Evolutionary conservation across 2,329 filamentous ascomycete genomes (phyloP).

Genomic region (Fonsecaea nubica): DNA sequence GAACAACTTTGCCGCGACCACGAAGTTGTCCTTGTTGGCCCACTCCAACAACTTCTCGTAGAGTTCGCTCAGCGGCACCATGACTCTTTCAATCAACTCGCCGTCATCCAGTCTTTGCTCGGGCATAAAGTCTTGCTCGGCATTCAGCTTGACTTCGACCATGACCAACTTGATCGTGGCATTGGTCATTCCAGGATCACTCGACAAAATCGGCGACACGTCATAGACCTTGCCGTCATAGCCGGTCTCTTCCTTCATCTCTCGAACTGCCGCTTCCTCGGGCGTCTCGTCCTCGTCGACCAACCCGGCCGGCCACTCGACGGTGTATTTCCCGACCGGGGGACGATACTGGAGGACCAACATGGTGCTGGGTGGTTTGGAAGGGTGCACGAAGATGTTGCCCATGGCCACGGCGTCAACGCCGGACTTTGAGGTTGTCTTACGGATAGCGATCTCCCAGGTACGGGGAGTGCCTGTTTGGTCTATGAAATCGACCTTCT

Average conservation of each 20-base stretch:
- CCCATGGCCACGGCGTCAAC: slow-evolving; percentile 67
- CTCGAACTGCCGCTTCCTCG: slow-evolving; percentile 62
- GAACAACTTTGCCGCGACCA: slow-evolving; percentile 35
- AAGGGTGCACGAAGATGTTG: slow-evolving; percentile 58
- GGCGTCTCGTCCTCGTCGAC: slow-evolving; percentile 64
- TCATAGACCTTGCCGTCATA: slow-evolving; percentile 62
- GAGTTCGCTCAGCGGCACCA: slow-evolving; percentile 63
- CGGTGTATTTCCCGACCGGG: slow-evolving; percentile 63
- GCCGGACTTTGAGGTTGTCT: slow-evolving; percentile 62
- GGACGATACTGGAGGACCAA: slow-evolving; percentile 64
- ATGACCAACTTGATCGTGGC: slow-evolving; percentile 68
- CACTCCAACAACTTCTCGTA: slow-evolving; percentile 56
- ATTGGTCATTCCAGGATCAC: slow-evolving; percentile 67
- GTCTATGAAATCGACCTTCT: slow-evolving; percentile 44
- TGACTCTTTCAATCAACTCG: slow-evolving; percentile 66
- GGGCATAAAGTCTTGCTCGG: slow-evolving; percentile 56
- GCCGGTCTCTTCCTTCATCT: slow-evolving; percentile 67
- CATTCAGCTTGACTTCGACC: slow-evolving; percentile 62
- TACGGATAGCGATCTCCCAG: slow-evolving; percentile 44
- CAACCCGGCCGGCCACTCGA: slow-evolving; percentile 67
- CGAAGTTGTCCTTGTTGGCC: slow-evolving; percentile 30
- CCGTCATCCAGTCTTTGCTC: slow-evolving; percentile 67
- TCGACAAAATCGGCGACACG: slow-evolving; percentile 71
- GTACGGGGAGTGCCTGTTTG: slow-evolving; percentile 32
- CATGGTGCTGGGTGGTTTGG: slow-evolving; percentile 55